Evolutionary conservation across 1,284 basidiomycete genomes (phyloP).

Genomic region (Boletus austroedulis): DNA sequence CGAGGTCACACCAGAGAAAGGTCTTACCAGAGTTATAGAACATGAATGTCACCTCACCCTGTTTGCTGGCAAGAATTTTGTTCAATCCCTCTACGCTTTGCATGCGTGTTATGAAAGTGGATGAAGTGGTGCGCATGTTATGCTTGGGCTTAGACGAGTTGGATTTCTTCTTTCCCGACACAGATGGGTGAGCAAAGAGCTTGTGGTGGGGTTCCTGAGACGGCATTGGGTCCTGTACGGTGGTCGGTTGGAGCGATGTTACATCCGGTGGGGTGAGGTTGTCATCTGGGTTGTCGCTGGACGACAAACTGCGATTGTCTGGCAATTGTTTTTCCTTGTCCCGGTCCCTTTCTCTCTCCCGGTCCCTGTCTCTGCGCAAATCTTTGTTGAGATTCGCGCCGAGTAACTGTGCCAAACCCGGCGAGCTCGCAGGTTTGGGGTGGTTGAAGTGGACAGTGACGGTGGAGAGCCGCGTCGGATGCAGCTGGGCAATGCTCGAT

Average conservation of each 20-base stretch:
- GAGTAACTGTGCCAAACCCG: constrained; percentile 64
- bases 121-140: constrained; percentile 83
- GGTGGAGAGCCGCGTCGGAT: constrained; percentile 62
- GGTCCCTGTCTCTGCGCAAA: constrained; percentile 48
- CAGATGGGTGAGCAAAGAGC: constrained; percentile 47
- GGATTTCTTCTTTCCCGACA: constrained; percentile 59
- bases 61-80: constrained; percentile 71
- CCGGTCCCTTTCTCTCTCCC: constrained; percentile 55
- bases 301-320: constrained; percentile 71
- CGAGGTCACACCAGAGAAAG: constrained; percentile 81
- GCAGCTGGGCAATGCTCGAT: constrained; percentile 48
- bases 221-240: constrained; percentile 35
- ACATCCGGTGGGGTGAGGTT: constrained; percentile 42
- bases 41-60: constrained; percentile 78
- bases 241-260: constrained; percentile 27
- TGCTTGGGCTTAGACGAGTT: constrained; percentile 73
- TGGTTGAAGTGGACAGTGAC: constrained; percentile 62
- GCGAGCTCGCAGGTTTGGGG: constrained; percentile 51
- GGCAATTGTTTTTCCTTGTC: constrained; percentile 47
- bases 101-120: constrained; percentile 84
- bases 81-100: constrained; percentile 77
- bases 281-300: constrained; percentile 71
- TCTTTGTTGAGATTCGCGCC: constrained; percentile 46
- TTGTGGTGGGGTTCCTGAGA: constrained; percentile 41
- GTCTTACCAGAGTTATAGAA: constrained; percentile 83